These are phyloP conservation scores for Moesziomyces aphidis DNA, from an alignment of 1,284 basidiomycete species.

Conservation along the genomic window DNA sequence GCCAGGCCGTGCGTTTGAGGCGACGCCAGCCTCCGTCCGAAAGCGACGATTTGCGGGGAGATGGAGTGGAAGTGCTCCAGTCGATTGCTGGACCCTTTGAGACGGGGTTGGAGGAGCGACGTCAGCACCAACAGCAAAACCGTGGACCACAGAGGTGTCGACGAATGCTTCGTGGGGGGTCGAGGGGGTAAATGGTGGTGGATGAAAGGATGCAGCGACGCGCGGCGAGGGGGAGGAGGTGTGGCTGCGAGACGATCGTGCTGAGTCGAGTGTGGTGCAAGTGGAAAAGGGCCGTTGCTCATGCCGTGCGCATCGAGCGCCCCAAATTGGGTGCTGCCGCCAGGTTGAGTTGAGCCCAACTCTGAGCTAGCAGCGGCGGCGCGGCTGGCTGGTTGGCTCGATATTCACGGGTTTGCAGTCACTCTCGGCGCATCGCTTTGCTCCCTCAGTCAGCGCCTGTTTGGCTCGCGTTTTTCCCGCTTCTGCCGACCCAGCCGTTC, in stretches of 20 bases:
- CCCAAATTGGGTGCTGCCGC: constrained; percentile 4
- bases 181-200: background rate
- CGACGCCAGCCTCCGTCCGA: background rate
- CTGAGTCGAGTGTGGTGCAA: background rate
- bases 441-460: background rate
- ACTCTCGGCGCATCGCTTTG: too few species aligned
- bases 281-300: constrained; percentile 3
- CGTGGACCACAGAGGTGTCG: constrained; percentile 1
- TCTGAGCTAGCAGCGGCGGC: constrained; percentile 5
- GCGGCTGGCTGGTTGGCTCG: background rate
- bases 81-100: background rate
- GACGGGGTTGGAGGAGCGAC: background rate
- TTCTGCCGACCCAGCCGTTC: background rate
- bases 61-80: too few species aligned
- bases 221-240: constrained; percentile 6
- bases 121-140: background rate
- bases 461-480: background rate
- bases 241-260: constrained; percentile 19
- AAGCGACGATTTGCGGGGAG: too few species aligned
- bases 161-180: background rate
- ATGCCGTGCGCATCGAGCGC: constrained; percentile 23
- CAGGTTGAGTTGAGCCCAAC: constrained; percentile 7
- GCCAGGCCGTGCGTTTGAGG: background rate
- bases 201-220: constrained; percentile 7
- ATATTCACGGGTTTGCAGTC: background rate